Percentiles rank a stretch among this genome's conserved stretches.
Evolutionary conservation across 177 flowering plant genomes (phyloP).

Genomic region (Vitis hybrid): DNA sequence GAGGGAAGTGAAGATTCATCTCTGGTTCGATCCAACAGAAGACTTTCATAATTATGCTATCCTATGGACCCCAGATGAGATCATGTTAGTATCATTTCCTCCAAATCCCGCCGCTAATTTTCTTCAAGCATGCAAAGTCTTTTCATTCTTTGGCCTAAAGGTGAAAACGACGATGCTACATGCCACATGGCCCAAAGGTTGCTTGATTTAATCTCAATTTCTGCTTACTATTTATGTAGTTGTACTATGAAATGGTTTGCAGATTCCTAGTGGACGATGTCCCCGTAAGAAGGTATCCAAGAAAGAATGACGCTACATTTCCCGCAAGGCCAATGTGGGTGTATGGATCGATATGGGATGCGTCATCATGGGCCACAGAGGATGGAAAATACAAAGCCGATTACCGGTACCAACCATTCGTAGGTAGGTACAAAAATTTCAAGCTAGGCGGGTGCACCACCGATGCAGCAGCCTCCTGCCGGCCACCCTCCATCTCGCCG

Average conservation of each 20-base stretch:
- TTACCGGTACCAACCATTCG: constrained; percentile 70
- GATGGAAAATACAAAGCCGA: constrained; percentile 74
- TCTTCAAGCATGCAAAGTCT: no score
- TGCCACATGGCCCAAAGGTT: no score
- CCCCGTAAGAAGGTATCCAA: constrained; percentile 72
- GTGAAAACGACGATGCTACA: no score
- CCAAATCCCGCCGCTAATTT: background rate
- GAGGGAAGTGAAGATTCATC: constrained; percentile 72
- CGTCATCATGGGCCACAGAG: constrained; percentile 90
- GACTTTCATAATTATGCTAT: constrained; percentile 75
- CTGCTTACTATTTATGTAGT: no score
- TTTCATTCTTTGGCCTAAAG: no score
- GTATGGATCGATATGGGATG: constrained; percentile 91
- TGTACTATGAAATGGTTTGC: constrained; percentile 31
- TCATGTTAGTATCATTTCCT: constrained; percentile 47
- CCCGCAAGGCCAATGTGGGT: constrained; percentile 73
- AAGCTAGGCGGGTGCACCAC: constrained; percentile 53
- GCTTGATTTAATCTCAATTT: no score
- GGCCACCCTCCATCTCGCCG: constrained; percentile 52
- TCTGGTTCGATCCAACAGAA: constrained; percentile 88
- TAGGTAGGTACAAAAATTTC: constrained; percentile 60
- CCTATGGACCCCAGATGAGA: constrained; percentile 66
- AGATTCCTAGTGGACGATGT: constrained; percentile 86
- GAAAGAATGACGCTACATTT: constrained; percentile 58
- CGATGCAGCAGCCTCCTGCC: constrained; percentile 33